A percentile compares a stretch with the other conserved stretches of the same genome.
Evolutionary conservation across 768 basidiomycete species (phyloP).

Genomic region (Leucocoprinus leucothites): DNA sequence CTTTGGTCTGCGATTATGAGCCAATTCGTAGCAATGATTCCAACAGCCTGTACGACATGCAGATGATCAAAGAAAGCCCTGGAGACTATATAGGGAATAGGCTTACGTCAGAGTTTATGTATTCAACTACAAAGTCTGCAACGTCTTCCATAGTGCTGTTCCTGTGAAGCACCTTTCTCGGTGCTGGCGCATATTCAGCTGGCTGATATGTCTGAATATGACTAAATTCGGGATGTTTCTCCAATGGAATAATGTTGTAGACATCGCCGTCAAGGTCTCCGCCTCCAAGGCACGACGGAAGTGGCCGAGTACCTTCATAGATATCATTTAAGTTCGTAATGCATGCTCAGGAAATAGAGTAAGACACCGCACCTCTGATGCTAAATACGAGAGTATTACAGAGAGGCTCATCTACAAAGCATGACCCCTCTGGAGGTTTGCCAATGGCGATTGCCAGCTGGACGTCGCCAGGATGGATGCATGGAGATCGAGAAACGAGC

Average conservation of each 20-base stretch:
- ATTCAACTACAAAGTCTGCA: constrained; percentile 68
- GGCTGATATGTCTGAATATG: constrained; percentile 24
- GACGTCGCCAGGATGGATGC: constrained; percentile 68
- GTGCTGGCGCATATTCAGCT: constrained; percentile 47
- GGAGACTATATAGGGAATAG: neutral
- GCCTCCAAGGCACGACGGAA: constrained; percentile 63
- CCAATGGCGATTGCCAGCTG: constrained; percentile 62
- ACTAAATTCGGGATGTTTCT: constrained; percentile 28
- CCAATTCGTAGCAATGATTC: constrained; percentile 62
- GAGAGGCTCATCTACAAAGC: constrained; percentile 48
- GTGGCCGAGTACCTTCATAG: constrained; percentile 49
- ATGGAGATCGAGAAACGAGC: constrained; percentile 61
- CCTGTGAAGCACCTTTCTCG: constrained; percentile 39
- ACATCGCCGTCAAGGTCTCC: constrained; percentile 70
- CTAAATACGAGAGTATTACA: constrained; percentile 69
- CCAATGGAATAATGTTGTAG: constrained; percentile 50
- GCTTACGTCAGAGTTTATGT: constrained; percentile 60
- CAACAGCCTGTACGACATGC: constrained; percentile 46
- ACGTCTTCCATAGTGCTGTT: constrained; percentile 61
- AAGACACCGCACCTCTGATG: constrained; percentile 37
- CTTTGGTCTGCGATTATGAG: constrained; percentile 63
- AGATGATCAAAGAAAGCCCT: neutral
- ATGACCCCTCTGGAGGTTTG: constrained; percentile 48
- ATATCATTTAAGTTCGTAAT: no score
- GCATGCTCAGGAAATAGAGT: no score